Percentiles rank a stretch among this genome's conserved stretches.
Evolutionary conservation across 306 rosid genomes (phyloP).

Genomic region (Trifolium repens): DNA sequence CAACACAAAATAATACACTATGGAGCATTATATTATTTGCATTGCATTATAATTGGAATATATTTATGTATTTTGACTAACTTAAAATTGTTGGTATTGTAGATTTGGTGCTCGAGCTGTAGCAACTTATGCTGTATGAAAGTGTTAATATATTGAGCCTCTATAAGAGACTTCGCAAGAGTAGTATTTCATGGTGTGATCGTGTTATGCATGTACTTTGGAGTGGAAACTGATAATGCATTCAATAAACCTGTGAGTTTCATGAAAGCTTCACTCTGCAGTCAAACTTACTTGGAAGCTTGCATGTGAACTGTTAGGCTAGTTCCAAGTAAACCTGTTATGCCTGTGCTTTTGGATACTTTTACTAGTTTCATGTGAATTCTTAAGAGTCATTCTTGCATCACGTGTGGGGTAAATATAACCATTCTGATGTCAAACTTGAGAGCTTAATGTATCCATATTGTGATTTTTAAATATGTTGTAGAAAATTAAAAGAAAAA

Average conservation of each 20-base stretch:
- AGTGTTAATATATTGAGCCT: conserved; percentile 35
- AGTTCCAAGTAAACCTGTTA: background rate
- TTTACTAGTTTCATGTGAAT: conserved; percentile 38
- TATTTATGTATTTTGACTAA: conserved; percentile 40
- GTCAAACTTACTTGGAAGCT: background rate
- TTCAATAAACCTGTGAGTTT: conserved; percentile 47
- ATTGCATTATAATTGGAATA: conserved; percentile 32
- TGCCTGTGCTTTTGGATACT: conserved; percentile 25
- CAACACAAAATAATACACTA: conserved; percentile 28
- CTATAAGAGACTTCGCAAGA: conserved; percentile 40
- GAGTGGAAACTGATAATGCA: conserved; percentile 36
- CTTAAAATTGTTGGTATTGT: conserved; percentile 48
- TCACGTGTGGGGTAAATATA: background rate
- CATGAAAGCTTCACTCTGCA: conserved; percentile 26
- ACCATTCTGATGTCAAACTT: conserved; percentile 16
- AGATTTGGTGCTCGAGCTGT: conserved; percentile 98
- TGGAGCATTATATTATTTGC: conserved; percentile 31
- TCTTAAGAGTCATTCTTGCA: conserved; percentile 16
- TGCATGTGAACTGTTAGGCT: background rate
- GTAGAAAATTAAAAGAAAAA: conserved; percentile 7
- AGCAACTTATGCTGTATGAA: conserved; percentile 47
- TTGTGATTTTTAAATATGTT: background rate
- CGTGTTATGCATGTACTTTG: conserved; percentile 39
- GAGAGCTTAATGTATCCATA: conserved; percentile 21
- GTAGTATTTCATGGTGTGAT: conserved; percentile 49